Evolutionary conservation across 257 asterid genomes (phyloP).

Genomic region (Solanum chiquidenum): DNA sequence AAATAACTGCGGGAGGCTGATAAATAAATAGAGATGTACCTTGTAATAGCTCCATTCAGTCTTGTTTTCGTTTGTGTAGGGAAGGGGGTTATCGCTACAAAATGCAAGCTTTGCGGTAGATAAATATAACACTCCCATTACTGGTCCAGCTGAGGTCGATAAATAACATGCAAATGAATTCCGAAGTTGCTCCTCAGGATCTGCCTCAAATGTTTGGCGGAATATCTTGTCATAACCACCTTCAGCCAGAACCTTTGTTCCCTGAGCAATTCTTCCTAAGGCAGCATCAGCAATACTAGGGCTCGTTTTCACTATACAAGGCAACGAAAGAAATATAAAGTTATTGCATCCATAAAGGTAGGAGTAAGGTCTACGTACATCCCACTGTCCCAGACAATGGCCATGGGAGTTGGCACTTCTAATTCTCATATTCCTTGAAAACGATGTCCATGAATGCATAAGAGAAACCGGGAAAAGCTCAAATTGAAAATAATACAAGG

Average conservation of each 20-base stretch:
- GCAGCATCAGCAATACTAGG: constrained; percentile 97
- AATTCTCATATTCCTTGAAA: not conserved
- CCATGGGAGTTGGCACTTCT: not conserved
- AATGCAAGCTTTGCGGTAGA: constrained; percentile 84
- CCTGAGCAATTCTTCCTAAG: constrained; percentile 89
- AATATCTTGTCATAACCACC: constrained; percentile 96
- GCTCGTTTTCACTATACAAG: constrained; percentile 77
- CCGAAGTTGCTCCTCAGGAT: constrained; percentile 69
- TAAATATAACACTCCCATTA: constrained; percentile 77
- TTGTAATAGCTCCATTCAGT: constrained; percentile 93
- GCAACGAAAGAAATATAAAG: not conserved
- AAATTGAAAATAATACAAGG: too few species aligned
- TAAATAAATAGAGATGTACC: constrained; percentile 27
- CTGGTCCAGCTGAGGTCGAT: constrained; percentile 98
- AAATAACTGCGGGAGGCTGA: not conserved
- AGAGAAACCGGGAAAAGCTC: not conserved
- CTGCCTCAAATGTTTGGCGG: constrained; percentile 78
- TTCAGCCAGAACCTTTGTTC: constrained; percentile 92
- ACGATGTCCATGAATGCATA: not conserved
- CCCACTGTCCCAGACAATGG: not conserved
- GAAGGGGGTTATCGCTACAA: constrained; percentile 83
- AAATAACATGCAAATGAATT: constrained; percentile 82
- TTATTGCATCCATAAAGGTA: not conserved
- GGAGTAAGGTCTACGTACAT: not conserved
- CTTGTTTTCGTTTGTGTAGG: constrained; percentile 56